A percentile compares a stretch with the other conserved stretches of the same genome.
These are phyloP conservation scores for Chamaecyparis obtusa DNA, from an alignment of 75 land plant genomes.

Conservation along the genomic window DNA sequence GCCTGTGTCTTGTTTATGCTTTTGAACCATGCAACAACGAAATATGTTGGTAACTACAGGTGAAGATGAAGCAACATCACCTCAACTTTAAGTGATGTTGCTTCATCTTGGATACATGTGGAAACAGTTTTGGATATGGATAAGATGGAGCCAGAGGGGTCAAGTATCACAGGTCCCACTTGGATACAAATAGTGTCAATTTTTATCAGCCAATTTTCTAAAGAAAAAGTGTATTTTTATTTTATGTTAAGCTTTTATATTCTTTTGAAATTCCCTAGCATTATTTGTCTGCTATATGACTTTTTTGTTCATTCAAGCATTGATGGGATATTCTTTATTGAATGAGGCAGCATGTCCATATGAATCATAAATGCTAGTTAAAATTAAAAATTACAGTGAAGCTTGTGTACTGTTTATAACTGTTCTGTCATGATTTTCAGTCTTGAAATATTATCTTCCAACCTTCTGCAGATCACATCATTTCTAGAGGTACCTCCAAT, in stretches of 20 bases:
- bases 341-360: not conserved
- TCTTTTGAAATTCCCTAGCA: no score
- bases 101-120: no score
- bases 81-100: conserved; percentile 49
- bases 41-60: conserved; percentile 81
- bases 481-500: conserved; percentile 92
- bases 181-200: conserved; percentile 72
- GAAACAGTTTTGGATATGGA: conserved; percentile 95
- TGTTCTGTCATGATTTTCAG: not conserved
- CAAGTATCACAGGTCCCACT: conserved; percentile 76
- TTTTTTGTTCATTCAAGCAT: no score
- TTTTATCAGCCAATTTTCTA: conserved; percentile 81
- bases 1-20: not conserved
- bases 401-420: not conserved
- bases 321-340: not conserved
- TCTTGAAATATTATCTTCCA: not conserved
- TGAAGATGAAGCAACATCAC: conserved; percentile 75
- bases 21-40: conserved; percentile 57
- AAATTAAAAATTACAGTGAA: not conserved
- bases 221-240: conserved; percentile 66
- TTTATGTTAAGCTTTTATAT: no score
- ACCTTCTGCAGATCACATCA: conserved; percentile 76
- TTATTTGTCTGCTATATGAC: no score
- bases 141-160: conserved; percentile 76
- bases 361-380: not conserved